phyloP scores from a whole-genome alignment of 2,329 filamentous ascomycete species.

The Ascocoryne sarcoides region DNA sequence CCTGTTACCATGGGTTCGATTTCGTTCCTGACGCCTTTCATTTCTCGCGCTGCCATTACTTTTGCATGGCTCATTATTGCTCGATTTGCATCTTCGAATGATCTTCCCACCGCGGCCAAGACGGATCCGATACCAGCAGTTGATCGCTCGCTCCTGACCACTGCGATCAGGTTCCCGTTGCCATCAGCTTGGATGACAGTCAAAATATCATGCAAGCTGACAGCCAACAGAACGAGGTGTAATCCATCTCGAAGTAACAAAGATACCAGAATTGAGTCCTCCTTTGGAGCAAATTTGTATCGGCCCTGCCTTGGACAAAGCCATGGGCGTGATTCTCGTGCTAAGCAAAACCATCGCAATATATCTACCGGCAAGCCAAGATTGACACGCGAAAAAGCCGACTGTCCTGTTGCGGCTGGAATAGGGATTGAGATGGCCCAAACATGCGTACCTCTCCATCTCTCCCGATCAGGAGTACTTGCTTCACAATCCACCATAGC shows the following conservation, averaged over 20 bases:
- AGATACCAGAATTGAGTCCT: conserved; percentile 10
- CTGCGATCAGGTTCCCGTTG: conserved; percentile 2
- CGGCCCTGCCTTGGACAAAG: conserved; percentile 3
- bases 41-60: conserved; percentile 1
- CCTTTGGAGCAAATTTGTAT: neutral
- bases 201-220: conserved; percentile 9
- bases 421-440: conserved; percentile 4
- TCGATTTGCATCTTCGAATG: conserved; percentile 6
- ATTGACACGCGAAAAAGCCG: neutral
- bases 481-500: neutral
- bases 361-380: conserved; percentile 3
- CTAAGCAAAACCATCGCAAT: conserved; percentile 7
- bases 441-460: neutral
- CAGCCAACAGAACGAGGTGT: conserved; percentile 8
- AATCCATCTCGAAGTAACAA: conserved; percentile 7
- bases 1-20: no score
- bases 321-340: conserved; percentile 7
- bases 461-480: no score
- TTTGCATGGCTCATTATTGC: conserved; percentile 7
- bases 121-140: conserved; percentile 1
- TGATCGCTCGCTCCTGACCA: conserved; percentile 6
- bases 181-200: conserved; percentile 3
- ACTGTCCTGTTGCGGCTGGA: conserved; percentile 5
- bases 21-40: no score
- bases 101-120: conserved; percentile 4